Evolutionary conservation across 2,329 filamentous ascomycete genomes (phyloP).

Genomic region (Fusarium nurragi): DNA sequence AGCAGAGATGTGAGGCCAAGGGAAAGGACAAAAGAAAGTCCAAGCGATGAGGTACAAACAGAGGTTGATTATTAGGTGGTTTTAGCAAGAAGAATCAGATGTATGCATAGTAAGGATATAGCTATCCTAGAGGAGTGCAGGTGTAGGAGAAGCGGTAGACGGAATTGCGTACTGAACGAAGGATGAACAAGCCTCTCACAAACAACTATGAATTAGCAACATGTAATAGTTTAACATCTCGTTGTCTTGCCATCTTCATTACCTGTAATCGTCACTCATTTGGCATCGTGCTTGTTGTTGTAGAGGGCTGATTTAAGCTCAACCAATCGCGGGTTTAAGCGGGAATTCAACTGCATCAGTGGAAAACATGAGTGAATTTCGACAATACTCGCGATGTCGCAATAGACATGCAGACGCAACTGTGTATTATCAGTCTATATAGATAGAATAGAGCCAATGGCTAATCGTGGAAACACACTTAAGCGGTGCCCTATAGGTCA

Average conservation of each 20-base stretch:
- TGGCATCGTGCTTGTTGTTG: not conserved
- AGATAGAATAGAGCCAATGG: no score
- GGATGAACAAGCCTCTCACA: no score
- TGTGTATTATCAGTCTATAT: no score
- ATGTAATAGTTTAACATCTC: not conserved
- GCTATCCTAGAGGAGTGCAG: not conserved
- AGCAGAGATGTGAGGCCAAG: not conserved
- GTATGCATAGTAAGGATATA: not conserved
- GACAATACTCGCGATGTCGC: no score
- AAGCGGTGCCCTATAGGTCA: no score
- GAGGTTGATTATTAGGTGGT: not conserved
- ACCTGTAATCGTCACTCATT: not conserved
- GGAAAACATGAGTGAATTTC: not conserved
- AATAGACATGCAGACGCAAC: no score
- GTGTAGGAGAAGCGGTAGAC: not conserved
- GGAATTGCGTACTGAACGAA: not conserved
- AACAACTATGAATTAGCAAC: no score
- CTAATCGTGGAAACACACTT: no score
- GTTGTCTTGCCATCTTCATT: not conserved
- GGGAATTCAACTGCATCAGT: not conserved
- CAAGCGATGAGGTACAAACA: not conserved
- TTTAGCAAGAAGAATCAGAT: no score
- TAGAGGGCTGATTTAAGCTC: slow-evolving; percentile 24
- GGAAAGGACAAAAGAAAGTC: not conserved
- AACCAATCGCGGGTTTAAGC: slow-evolving; percentile 3